phyloP scores from a whole-genome alignment of 2,329 filamentous ascomycete species.

The Pseudogymnoascus sp. region DNA sequence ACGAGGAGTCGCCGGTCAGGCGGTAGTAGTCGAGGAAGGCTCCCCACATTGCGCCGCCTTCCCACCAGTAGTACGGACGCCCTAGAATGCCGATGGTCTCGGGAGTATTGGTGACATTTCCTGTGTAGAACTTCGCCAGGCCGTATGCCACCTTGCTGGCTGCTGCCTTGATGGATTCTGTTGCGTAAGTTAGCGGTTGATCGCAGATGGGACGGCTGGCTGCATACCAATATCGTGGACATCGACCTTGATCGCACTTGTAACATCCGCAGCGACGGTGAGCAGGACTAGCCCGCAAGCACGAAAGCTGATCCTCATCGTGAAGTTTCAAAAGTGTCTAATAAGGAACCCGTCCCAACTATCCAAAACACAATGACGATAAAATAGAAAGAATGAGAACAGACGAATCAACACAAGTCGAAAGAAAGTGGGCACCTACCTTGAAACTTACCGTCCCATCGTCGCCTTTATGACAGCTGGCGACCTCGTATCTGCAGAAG shows the following conservation, averaged over 20 bases:
- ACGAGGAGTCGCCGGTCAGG: slow-evolving; percentile 52
- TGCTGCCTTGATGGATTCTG: slow-evolving; percentile 53
- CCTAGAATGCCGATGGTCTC: slow-evolving; percentile 54
- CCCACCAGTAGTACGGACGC: slow-evolving; percentile 55
- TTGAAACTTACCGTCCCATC: background rate
- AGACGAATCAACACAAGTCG: background rate
- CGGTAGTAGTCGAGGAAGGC: slow-evolving; percentile 61
- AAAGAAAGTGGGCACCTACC: background rate
- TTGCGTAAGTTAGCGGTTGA: background rate
- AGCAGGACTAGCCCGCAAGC: slow-evolving; percentile 7
- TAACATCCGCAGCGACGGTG: background rate
- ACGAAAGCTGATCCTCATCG: background rate
- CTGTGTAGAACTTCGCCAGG: slow-evolving; percentile 56
- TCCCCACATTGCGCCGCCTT: slow-evolving; percentile 56
- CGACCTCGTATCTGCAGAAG: slow-evolving; percentile 6
- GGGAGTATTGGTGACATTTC: slow-evolving; percentile 46
- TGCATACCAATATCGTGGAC: background rate
- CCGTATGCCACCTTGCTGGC: slow-evolving; percentile 51
- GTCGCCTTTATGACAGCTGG: background rate
- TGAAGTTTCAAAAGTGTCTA: background rate
- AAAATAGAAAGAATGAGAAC: background rate
- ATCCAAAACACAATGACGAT: background rate
- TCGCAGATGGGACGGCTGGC: background rate
- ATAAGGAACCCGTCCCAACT: background rate
- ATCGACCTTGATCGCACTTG: background rate